phyloP scores from a whole-genome alignment of 441 rosid species.

The Gossypium lobatum region DNA sequence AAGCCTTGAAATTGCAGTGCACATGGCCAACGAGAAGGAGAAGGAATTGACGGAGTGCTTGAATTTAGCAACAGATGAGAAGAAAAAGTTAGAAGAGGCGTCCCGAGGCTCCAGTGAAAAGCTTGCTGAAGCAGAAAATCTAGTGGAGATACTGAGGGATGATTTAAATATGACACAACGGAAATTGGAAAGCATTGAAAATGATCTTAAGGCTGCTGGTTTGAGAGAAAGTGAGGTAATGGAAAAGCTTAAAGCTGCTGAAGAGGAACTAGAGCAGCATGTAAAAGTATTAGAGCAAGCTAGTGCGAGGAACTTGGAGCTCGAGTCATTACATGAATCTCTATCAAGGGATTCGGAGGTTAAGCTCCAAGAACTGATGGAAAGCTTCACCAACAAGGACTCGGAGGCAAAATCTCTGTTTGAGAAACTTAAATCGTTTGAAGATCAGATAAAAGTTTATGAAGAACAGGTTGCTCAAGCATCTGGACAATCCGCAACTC shows the following conservation, averaged over 20 bases:
- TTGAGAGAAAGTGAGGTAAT: slow-evolving; percentile 54
- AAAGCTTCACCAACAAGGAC: slow-evolving; percentile 44
- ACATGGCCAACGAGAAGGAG: slow-evolving; percentile 58
- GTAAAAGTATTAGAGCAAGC: slow-evolving; percentile 51
- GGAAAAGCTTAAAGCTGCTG: slow-evolving; percentile 72
- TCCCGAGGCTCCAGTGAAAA: slow-evolving; percentile 40
- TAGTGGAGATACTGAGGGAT: slow-evolving; percentile 55
- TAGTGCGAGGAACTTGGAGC: slow-evolving; percentile 44
- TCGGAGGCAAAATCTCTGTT: slow-evolving; percentile 47
- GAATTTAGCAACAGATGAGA: slow-evolving; percentile 50
- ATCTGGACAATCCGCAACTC: slow-evolving; percentile 38
- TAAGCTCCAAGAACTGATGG: slow-evolving; percentile 41
- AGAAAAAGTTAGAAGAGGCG: slow-evolving; percentile 60
- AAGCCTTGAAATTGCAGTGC: slow-evolving; percentile 68
- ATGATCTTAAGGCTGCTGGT: slow-evolving; percentile 54
- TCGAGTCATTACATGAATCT: slow-evolving; percentile 54
- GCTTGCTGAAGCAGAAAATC: slow-evolving; percentile 66
- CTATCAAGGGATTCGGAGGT: slow-evolving; percentile 54
- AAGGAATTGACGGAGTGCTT: slow-evolving; percentile 52
- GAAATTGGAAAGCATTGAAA: slow-evolving; percentile 59
- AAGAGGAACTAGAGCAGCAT: slow-evolving; percentile 59
- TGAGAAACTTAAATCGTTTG: slow-evolving; percentile 45
- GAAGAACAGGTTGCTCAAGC: slow-evolving; percentile 47
- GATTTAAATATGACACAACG: slow-evolving; percentile 59
- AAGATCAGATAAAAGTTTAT: slow-evolving; percentile 37